Conservation (phyloP, 768 basidiomycete species). For the Cystofilobasidium macerans region DNA sequence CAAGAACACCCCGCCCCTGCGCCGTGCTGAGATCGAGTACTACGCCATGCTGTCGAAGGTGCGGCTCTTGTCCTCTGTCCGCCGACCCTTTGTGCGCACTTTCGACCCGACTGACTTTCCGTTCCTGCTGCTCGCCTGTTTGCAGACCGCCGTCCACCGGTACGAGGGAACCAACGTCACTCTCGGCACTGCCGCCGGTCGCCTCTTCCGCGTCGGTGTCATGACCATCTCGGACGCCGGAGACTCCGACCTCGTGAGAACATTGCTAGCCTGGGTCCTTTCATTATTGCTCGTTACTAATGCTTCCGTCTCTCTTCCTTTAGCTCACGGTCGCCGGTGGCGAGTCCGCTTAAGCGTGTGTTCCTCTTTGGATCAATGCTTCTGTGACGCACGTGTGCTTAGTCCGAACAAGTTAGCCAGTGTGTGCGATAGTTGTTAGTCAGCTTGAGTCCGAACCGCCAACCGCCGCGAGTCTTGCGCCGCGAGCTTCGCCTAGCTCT, state of each 20-base stretch:
- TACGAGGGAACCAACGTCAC: slow-evolving; percentile 96
- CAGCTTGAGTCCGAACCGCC: too few relatives aligned
- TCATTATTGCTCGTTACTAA: not conserved
- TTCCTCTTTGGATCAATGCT: too few relatives aligned
- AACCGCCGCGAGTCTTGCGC: too few relatives aligned
- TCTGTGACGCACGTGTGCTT: too few relatives aligned
- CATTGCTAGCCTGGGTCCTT: not conserved
- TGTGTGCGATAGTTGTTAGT: too few relatives aligned
- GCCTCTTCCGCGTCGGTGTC: slow-evolving; percentile 98
- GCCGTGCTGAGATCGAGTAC: slow-evolving; percentile 99
- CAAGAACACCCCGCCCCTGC: slow-evolving; percentile 96
- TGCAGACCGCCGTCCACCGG: slow-evolving; percentile 94
- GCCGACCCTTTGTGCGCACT: not conserved
- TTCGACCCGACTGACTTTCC: not conserved
- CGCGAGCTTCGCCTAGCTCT: too few relatives aligned
- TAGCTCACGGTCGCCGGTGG: slow-evolving; percentile 25
- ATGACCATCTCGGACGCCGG: slow-evolving; percentile 95
- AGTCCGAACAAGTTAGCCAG: too few relatives aligned
- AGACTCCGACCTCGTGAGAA: slow-evolving; percentile 91
- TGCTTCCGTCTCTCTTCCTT: not conserved
- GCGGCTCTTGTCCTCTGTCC: not conserved
- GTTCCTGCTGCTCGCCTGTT: slow-evolving; percentile 40
- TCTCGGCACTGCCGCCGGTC: slow-evolving; percentile 96
- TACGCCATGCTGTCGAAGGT: slow-evolving; percentile 35
- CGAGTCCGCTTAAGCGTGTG: slow-evolving; percentile 22